Evolutionary conservation across 768 basidiomycete species (phyloP), one percentile per base, ranked within the genome.

Genomic region (Boletus subparvulus): DNA sequence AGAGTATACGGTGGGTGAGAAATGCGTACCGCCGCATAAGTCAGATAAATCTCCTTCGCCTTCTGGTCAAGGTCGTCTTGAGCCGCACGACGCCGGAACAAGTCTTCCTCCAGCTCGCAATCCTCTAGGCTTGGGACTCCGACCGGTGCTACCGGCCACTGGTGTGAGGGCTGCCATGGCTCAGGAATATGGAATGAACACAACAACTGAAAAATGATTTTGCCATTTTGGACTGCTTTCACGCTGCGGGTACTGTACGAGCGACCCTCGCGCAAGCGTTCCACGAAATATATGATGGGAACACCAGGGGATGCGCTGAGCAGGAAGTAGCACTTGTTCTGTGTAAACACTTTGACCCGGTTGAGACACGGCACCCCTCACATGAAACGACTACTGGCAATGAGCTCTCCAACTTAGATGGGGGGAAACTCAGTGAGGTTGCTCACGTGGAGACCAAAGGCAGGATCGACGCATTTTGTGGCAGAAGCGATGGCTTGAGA

Each of bases 101-200:
- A 46, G 40, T 74, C 75, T 63, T 87, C 84, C 50, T 85, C 83
- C 21, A 82, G 73, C 51, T 80, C 79, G 63, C 88, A 90, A 19
- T 84, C 74, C 33, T 90, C 87, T 0, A 89, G 85, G 17, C 61
- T 65, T 6, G 79, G 76, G 9, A 77, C 59, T 9, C 59, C 82
- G 17, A 78, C 75, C 0, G 90, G 90, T 80, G 88, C 85, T 79
- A 89, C 85, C 4, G 81, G 72, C 80, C 83, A 86, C 56, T 89
- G 86, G 62, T 85, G 78, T 10, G 74, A 68, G 1, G 85, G 88
- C 65, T 91, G 90, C 81, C 83, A 84, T 11, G 83, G 83, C 65
- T 94, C 92, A 4, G 88, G 87, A 50, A 76, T 79, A 59, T 93
- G 90, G 77, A 92, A 94, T 6, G 91, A 93, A 69, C 89, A 92